phyloP scores from a whole-genome alignment of 805 yeast species.

The Zygoascus flipseniorum region DNA sequence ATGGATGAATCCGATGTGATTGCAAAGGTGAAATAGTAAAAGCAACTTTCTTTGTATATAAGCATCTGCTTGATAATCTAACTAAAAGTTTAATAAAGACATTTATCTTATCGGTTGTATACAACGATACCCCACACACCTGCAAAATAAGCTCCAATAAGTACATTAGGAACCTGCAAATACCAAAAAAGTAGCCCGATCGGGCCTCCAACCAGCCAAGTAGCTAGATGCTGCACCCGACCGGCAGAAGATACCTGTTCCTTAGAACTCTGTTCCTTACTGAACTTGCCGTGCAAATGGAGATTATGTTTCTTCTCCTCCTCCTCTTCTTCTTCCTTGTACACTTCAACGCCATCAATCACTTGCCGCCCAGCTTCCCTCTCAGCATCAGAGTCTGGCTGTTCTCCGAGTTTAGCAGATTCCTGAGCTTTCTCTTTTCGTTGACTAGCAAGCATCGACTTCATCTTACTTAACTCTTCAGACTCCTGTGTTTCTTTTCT shows the following conservation, averaged over 20 bases:
- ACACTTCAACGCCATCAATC: background rate
- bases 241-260: background rate
- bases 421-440: background rate
- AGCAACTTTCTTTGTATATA: background rate
- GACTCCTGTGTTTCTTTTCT: background rate
- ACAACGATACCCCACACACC: background rate
- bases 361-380: background rate
- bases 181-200: background rate
- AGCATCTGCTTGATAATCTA: background rate
- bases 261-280: background rate
- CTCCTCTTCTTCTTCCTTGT: background rate
- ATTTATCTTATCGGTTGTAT: background rate
- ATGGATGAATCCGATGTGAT: constrained; percentile 51
- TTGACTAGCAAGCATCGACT: background rate
- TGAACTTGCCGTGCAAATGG: background rate
- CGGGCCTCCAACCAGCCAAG: background rate
- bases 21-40: background rate
- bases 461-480: background rate
- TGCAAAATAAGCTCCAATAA: background rate
- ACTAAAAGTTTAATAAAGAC: background rate
- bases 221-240: background rate
- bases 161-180: background rate
- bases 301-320: constrained; percentile 1
- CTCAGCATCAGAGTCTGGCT: constrained; percentile 1
- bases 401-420: background rate